A percentile compares a stretch with the other conserved stretches of the same genome.
These are phyloP conservation scores for Sclerotinia nivalis DNA, from an alignment of 2,329 filamentous ascomycete species.

Conservation along the genomic window DNA sequence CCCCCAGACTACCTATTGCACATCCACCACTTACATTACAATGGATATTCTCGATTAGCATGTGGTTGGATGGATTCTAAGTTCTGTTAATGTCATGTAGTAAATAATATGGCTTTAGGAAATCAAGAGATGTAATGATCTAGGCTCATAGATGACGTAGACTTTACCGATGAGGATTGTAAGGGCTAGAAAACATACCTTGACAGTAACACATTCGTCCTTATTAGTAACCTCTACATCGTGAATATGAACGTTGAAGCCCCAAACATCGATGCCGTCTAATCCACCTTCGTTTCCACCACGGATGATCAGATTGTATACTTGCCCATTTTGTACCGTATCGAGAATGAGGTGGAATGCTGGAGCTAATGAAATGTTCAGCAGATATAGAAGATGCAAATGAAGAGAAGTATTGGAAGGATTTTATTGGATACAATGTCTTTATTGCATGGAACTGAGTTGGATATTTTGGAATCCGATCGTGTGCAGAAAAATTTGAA, in stretches of 20 bases:
- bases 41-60: conserved; percentile 60
- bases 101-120: background rate
- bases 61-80: conserved; percentile 42
- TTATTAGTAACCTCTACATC: conserved; percentile 63
- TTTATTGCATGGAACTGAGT: background rate
- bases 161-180: background rate
- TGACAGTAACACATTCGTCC: conserved; percentile 61
- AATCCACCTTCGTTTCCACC: conserved; percentile 54
- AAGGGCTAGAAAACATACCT: conserved; percentile 39
- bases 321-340: conserved; percentile 51
- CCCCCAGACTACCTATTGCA: conserved; percentile 56
- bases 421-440: background rate
- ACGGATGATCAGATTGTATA: conserved; percentile 57
- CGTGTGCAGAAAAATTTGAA: background rate
- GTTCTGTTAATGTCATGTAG: background rate
- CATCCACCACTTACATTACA: conserved; percentile 62
- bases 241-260: conserved; percentile 57
- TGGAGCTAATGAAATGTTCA: background rate
- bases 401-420: background rate
- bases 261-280: conserved; percentile 58
- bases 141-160: background rate
- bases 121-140: background rate
- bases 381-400: background rate
- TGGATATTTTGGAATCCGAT: background rate
- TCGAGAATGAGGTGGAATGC: conserved; percentile 42